A percentile compares a stretch with the other conserved stretches of the same genome.
phyloP scores from a whole-genome alignment of 2,329 filamentous ascomycete species.

The Apiospora saccharicola region DNA sequence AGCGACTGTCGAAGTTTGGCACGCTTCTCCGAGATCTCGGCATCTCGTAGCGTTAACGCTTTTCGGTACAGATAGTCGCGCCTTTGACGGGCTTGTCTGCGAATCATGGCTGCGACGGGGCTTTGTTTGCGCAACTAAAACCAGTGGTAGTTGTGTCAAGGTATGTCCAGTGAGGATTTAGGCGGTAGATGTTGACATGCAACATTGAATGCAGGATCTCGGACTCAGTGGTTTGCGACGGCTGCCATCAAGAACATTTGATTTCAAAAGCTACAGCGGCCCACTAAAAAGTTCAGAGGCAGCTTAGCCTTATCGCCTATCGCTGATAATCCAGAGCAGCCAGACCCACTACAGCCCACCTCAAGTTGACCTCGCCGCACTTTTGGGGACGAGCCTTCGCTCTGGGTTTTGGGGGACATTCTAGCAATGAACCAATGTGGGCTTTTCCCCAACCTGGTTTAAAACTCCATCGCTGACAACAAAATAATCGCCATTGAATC shows the following conservation, averaged over 20 bases:
- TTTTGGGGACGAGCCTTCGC: conserved; percentile 16
- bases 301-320: conserved; percentile 21
- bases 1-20: conserved; percentile 86
- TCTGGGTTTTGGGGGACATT: background rate
- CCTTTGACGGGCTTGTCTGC: conserved; percentile 76
- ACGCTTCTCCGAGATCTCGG: conserved; percentile 86
- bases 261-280: background rate
- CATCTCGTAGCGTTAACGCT: conserved; percentile 85
- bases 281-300: conserved; percentile 6
- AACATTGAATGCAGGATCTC: background rate
- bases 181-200: background rate
- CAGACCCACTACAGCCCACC: conserved; percentile 24
- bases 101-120: conserved; percentile 35
- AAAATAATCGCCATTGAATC: conserved; percentile 12
- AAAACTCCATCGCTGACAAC: conserved; percentile 20
- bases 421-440: conserved; percentile 15
- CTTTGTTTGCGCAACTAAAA: background rate
- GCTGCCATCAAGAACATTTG: background rate
- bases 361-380: conserved; percentile 4
- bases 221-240: conserved; percentile 30
- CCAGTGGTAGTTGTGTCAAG: conserved; percentile 28
- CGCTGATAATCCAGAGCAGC: conserved; percentile 1
- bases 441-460: conserved; percentile 3
- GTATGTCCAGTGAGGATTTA: background rate
- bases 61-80: conserved; percentile 90